Percentiles rank a stretch among this genome's conserved stretches.
These are phyloP conservation scores for Eleusine indica DNA, from an alignment of 176 grass and related monocot species.

Conservation along the genomic window DNA sequence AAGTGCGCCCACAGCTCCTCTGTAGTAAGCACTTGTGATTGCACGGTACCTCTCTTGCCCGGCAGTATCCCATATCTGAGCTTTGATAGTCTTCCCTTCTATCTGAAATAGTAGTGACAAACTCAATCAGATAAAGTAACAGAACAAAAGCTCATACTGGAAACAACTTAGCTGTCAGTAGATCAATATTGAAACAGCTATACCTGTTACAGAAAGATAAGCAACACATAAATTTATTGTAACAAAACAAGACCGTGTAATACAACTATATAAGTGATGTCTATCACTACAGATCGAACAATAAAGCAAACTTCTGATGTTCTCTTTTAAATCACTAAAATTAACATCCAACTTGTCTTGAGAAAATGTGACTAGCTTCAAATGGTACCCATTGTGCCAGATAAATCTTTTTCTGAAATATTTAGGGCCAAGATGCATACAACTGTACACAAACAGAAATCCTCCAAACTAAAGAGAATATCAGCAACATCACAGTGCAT, in stretches of 20 bases:
- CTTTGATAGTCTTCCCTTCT: slow-evolving; percentile 69
- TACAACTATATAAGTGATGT: background rate
- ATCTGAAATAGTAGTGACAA: slow-evolving; percentile 42
- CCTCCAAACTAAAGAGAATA: background rate
- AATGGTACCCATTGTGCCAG: background rate
- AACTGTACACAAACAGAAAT: too few species aligned
- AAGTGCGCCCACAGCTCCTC: slow-evolving; percentile 77
- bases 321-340: background rate
- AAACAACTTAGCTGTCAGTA: background rate
- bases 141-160: background rate
- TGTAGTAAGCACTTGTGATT: slow-evolving; percentile 78
- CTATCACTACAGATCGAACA: background rate
- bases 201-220: background rate
- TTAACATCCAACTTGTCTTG: background rate
- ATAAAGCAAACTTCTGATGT: background rate
- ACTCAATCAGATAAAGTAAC: slow-evolving; percentile 30
- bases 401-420: background rate
- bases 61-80: slow-evolving; percentile 79
- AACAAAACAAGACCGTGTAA: background rate
- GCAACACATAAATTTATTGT: background rate
- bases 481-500: background rate
- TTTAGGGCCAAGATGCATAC: background rate
- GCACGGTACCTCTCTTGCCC: slow-evolving; percentile 76
- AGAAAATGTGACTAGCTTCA: background rate
- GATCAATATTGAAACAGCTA: background rate